Evolutionary conservation across 73 alveolate genomes (phyloP), one percentile per base, ranked within the genome.

Genomic region (Symbiodinium natans): DNA sequence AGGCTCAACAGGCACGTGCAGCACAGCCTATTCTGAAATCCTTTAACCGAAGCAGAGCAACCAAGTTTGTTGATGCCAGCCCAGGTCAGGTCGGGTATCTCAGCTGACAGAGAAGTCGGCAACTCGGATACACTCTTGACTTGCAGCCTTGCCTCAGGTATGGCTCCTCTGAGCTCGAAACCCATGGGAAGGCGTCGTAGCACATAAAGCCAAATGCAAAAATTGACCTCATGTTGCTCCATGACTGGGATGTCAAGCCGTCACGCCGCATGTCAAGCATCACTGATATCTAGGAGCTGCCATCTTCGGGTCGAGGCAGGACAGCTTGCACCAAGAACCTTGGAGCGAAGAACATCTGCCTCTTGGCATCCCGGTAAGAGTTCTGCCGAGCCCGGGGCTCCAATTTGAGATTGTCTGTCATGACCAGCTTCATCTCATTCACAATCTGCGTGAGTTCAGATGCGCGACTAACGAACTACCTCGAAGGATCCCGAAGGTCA

Each of bases 171-270:
- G n/a, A 7, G 84, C 83, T 17, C 2, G 29, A 42, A 34, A 15
- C 98, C 89, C 89, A 92, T 3, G 98, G 98, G 52, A 92, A 92
- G 90, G 98, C 98, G 23, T 92, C 92, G 63, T 92, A 92, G 92
- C 98, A 75, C 98, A 92, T 92, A 71, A 83, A 77, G 31, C 98
- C 98, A 41, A 92, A 92, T 39, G 98, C 98, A 41, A 90, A 71
- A 19, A 90, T 90, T 36, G 96, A 90, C 96, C 96, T 80, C 82
- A 13, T n/a, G 43, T n/a, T 13, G 77, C 77, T 59, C 15, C 43
- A 13, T 13, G 3, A 29, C 43, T 8, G 19, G 41, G 84, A n/a
- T 33, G 23, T 17, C 63, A 48, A 48, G 63, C 8, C 17, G 63
- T 17, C 63, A 10, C 23, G 23, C 63, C 8, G 63, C 23, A 10